Conservation (phyloP, 805 yeast genomes). For the Ogataea ramenticola region DNA sequence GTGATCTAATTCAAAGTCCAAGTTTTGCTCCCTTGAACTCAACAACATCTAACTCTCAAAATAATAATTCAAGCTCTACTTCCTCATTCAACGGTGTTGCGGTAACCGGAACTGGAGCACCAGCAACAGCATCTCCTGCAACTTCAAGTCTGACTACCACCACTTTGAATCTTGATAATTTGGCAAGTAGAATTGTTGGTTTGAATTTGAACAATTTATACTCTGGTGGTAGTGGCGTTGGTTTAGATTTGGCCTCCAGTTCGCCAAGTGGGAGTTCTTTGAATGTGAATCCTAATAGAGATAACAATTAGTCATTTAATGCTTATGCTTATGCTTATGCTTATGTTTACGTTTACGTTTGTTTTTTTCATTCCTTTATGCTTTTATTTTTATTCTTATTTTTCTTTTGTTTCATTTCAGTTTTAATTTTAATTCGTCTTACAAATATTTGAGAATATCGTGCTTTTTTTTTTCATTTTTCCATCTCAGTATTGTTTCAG, state of each 20-base stretch:
- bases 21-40: constrained; percentile 3
- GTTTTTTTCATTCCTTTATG: not conserved
- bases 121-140: not conserved
- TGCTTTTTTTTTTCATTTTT: not conserved
- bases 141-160: not conserved
- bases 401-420: too few species aligned
- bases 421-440: too few species aligned
- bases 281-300: constrained; percentile 4
- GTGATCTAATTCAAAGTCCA: constrained; percentile 6
- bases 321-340: not conserved
- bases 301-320: not conserved
- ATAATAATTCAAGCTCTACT: not conserved
- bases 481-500: not conserved
- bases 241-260: not conserved
- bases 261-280: constrained; percentile 2
- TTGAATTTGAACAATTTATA: constrained; percentile 9
- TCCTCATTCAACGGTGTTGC: not conserved
- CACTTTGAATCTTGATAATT: constrained; percentile 2
- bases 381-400: too few species aligned
- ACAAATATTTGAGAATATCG: too few species aligned
- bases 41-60: not conserved
- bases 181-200: constrained; percentile 16
- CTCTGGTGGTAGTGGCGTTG: constrained; percentile 1
- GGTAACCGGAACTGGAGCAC: not conserved
- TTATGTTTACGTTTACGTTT: not conserved